Evolutionary conservation across 257 asterid genomes (phyloP).

Genomic region (Cruciata laevipes): DNA sequence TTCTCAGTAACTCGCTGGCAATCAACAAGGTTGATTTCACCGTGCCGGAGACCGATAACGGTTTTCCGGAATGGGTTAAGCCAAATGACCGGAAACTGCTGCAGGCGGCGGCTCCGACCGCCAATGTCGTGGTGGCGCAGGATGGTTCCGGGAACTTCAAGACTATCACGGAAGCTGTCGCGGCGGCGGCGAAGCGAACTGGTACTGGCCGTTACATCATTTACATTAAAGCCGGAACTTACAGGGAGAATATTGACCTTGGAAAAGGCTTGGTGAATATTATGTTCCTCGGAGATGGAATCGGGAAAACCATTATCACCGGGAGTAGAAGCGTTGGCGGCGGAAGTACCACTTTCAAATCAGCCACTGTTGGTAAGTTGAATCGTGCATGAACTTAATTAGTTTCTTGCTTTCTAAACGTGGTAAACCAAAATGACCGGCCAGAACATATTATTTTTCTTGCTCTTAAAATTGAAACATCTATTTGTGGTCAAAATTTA

Average conservation of each 20-base stretch:
- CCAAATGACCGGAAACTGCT: constrained; percentile 46
- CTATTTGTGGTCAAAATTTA: too few species aligned
- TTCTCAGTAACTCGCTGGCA: constrained; percentile 49
- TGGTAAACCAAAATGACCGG: not conserved
- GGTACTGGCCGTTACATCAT: constrained; percentile 52
- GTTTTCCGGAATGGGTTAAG: constrained; percentile 55
- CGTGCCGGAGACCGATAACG: constrained; percentile 16
- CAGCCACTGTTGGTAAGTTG: constrained; percentile 81
- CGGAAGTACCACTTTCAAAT: constrained; percentile 63
- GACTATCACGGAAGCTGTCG: constrained; percentile 51
- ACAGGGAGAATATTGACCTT: constrained; percentile 54
- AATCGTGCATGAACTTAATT: not conserved
- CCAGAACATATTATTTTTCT: not conserved
- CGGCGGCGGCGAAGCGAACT: constrained; percentile 30
- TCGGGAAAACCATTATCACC: constrained; percentile 73
- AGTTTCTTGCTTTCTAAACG: not conserved
- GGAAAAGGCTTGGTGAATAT: constrained; percentile 32
- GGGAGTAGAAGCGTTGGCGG: constrained; percentile 75
- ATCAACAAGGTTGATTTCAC: constrained; percentile 33
- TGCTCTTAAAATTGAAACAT: too few species aligned
- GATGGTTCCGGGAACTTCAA: constrained; percentile 56
- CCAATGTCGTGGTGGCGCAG: constrained; percentile 53
- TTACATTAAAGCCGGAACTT: constrained; percentile 55
- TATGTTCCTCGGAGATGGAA: constrained; percentile 74
- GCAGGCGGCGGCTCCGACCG: constrained; percentile 26